Conservation (phyloP, 2,329 filamentous ascomycete genomes). For the Monilinia vaccinii-corymbosi region DNA sequence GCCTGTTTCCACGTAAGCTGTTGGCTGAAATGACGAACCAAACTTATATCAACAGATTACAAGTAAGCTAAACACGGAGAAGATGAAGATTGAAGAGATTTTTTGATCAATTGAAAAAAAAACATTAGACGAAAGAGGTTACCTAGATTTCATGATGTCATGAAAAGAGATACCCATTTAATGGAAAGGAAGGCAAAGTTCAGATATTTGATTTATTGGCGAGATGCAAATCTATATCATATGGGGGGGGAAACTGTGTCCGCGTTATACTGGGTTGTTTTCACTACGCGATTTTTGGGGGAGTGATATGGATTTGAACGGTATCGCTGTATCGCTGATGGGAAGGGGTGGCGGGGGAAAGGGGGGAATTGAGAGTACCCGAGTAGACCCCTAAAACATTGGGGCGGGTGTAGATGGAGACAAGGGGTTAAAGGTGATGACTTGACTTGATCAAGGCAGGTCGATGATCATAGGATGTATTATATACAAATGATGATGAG, state of each 20-base stretch:
- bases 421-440: background rate
- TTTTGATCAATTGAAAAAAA: background rate
- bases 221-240: background rate
- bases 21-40: background rate
- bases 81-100: background rate
- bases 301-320: background rate
- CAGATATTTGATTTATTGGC: constrained; percentile 7
- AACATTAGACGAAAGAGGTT: background rate
- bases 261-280: background rate
- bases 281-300: background rate
- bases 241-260: background rate
- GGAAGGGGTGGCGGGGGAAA: background rate
- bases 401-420: background rate
- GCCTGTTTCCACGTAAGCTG: constrained; percentile 16
- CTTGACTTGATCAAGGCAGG: background rate
- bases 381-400: background rate
- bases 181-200: constrained; percentile 10
- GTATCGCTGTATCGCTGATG: background rate
- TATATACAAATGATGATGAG: constrained; percentile 3
- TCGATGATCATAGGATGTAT: background rate
- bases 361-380: background rate
- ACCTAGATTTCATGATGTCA: constrained; percentile 12
- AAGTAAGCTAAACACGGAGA: background rate
- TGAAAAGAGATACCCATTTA: constrained; percentile 9
- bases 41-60: background rate